These are phyloP conservation scores for Xylaria sp. DNA, from an alignment of 2,329 filamentous ascomycete species.

Conservation along the genomic window DNA sequence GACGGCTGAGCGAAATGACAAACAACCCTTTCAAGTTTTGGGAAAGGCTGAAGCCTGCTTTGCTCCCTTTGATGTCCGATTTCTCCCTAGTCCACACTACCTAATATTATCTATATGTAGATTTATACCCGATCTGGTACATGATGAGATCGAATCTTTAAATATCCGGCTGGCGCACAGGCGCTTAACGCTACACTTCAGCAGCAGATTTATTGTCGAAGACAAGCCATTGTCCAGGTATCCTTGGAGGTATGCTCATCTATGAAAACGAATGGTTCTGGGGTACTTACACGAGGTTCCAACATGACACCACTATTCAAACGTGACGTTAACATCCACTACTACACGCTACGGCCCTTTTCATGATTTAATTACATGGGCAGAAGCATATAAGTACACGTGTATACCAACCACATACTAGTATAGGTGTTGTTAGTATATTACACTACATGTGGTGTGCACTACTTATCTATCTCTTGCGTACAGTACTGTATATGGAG, in stretches of 20 bases:
- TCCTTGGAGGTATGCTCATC: no score
- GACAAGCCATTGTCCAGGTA: not conserved
- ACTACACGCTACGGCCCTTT: not conserved
- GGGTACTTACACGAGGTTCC: not conserved
- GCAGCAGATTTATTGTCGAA: not conserved
- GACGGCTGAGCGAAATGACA: not conserved
- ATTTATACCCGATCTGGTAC: not conserved
- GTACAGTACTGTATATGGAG: conserved; percentile 1
- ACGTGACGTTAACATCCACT: not conserved
- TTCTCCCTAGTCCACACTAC: not conserved
- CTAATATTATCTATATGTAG: not conserved
- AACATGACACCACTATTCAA: not conserved
- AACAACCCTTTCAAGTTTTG: not conserved
- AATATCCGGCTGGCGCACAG: not conserved
- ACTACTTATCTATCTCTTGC: not conserved
- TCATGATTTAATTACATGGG: not conserved
- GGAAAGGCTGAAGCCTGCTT: not conserved
- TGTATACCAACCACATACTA: no score
- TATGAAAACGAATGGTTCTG: no score
- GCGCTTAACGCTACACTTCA: no score
- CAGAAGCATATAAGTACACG: not conserved
- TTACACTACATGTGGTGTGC: not conserved
- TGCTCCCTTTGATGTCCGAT: not conserved
- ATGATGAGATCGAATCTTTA: conserved; percentile 9
- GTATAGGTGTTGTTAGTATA: no score